These are phyloP conservation scores for Aspergillus hortae DNA, from an alignment of 2,329 filamentous ascomycete genomes.

Conservation along the genomic window DNA sequence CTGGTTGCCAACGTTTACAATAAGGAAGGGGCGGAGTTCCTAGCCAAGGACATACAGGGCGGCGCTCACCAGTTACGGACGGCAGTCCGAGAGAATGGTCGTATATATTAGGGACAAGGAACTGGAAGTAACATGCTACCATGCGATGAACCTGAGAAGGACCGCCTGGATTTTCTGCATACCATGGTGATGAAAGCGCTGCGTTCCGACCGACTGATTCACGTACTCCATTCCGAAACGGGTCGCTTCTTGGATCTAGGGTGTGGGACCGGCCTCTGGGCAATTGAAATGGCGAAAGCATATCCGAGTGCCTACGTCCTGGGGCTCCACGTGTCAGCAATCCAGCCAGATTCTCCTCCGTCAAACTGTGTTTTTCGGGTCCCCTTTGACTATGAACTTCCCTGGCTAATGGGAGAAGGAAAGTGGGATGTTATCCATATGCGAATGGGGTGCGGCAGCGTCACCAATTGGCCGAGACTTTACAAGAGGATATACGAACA, in stretches of 20 bases:
- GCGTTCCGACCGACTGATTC: neutral
- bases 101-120: neutral
- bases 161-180: slow-evolving; percentile 1
- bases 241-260: slow-evolving; percentile 1
- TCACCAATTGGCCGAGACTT: neutral
- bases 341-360: neutral
- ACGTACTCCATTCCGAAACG: neutral
- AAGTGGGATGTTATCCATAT: slow-evolving; percentile 4
- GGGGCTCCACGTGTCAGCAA: neutral
- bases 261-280: slow-evolving; percentile 2
- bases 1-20: neutral
- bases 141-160: neutral
- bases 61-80: neutral
- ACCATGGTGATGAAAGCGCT: neutral
- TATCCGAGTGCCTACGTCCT: neutral
- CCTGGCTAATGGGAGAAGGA: slow-evolving; percentile 1
- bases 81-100: neutral
- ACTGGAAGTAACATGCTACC: neutral
- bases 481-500: neutral
- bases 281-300: neutral
- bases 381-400: slow-evolving; percentile 1
- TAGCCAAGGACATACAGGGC: neutral
- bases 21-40: neutral
- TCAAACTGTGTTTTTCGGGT: neutral
- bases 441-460: slow-evolving; percentile 2